Percentiles rank a stretch among this genome's conserved stretches.
phyloP scores from a whole-genome alignment of 2,329 filamentous ascomycete genomes.

The Chrysoporthe deuterocubensis region DNA sequence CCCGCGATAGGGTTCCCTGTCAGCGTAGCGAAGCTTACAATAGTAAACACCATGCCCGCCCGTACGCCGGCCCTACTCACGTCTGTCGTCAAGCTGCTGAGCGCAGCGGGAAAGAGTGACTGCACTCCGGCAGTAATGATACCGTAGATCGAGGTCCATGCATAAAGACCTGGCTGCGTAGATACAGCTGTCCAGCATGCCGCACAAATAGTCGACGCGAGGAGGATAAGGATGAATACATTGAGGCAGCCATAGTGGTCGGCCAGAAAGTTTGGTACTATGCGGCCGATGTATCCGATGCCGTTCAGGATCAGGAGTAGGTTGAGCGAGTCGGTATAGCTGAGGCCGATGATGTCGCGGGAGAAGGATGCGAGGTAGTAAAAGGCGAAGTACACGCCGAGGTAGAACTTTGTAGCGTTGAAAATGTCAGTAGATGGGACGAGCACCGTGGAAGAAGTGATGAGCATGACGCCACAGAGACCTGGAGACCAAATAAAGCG shows the following conservation, averaged over 20 bases:
- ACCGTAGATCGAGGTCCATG: conserved; percentile 46
- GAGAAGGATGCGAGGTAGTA: conserved; percentile 55
- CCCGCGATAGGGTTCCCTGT: background rate
- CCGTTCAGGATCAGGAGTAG: conserved; percentile 4
- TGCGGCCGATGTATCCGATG: background rate
- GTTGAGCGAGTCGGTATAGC: background rate
- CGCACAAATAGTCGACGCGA: conserved; percentile 47
- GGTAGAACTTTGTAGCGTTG: conserved; percentile 36
- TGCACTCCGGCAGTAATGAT: background rate
- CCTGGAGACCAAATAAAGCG: background rate
- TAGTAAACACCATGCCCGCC: background rate
- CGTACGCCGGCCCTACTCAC: background rate
- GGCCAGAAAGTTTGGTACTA: background rate
- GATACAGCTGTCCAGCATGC: conserved; percentile 64
- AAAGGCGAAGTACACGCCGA: conserved; percentile 43
- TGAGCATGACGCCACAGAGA: background rate
- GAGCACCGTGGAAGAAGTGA: background rate
- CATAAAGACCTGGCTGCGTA: conserved; percentile 56
- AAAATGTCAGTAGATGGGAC: background rate
- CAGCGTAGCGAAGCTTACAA: background rate
- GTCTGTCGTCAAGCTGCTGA: background rate
- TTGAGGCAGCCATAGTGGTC: conserved; percentile 58
- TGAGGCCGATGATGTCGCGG: background rate
- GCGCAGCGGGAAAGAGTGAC: background rate
- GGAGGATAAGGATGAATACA: conserved; percentile 54